Evolutionary conservation across 805 yeast species (phyloP).

Genomic region (Starmerella gropengiesseri): DNA sequence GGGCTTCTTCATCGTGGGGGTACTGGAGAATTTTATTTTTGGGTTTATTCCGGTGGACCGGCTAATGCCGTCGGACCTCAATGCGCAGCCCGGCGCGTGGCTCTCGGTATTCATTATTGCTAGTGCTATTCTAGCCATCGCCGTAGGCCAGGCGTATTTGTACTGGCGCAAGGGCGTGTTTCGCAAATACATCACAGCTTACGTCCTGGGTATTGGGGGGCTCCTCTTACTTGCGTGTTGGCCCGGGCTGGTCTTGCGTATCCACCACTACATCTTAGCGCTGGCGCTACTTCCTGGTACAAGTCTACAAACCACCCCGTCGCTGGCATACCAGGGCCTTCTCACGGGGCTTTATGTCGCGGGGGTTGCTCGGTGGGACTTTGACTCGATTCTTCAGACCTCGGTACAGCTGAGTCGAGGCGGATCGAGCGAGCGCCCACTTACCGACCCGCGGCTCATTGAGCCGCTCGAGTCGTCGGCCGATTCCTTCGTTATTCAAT

Average conservation of each 20-base stretch:
- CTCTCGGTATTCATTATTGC: constrained; percentile 48
- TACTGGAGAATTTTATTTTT: constrained; percentile 75
- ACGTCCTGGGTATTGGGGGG: constrained; percentile 37
- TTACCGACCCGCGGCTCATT: constrained; percentile 14
- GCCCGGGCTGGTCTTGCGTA: constrained; percentile 61
- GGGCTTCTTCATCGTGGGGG: constrained; percentile 72
- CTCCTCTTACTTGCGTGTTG: constrained; percentile 39
- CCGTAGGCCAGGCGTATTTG: constrained; percentile 60
- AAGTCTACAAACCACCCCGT: constrained; percentile 37
- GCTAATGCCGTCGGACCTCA: constrained; percentile 58
- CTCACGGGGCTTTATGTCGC: constrained; percentile 68
- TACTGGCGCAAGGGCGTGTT: constrained; percentile 61
- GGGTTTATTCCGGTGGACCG: constrained; percentile 84
- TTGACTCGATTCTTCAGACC: constrained; percentile 80
- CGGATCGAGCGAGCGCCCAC: constrained; percentile 40
- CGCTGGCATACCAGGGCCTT: constrained; percentile 68
- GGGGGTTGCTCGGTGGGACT: constrained; percentile 89
- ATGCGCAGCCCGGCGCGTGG: constrained; percentile 66
- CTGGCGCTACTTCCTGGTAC: constrained; percentile 75
- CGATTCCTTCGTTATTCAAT: constrained; percentile 22
- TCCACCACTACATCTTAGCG: constrained; percentile 76
- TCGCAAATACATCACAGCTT: constrained; percentile 45
- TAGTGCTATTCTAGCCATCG: constrained; percentile 41
- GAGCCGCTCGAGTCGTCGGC: constrained; percentile 15
- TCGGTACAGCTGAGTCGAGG: constrained; percentile 53